Evolutionary conservation across 169 alveolate species (phyloP).

Genomic region (Cryptosporidium felis): DNA sequence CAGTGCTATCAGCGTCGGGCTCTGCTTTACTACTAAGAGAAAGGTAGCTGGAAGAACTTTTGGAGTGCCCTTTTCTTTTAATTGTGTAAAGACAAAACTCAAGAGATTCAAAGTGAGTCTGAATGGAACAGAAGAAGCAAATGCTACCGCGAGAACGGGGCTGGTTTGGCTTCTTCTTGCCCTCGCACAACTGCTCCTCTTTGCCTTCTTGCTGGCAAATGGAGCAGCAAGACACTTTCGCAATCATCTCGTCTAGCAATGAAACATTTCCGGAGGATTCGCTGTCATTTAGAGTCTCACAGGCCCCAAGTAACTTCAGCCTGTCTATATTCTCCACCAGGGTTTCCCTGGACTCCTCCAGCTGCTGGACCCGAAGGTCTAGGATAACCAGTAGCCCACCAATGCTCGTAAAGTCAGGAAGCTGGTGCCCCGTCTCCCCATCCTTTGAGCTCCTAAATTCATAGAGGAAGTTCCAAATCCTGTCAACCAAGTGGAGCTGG

Average conservation of each 20-base stretch:
- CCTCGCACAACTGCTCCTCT: too few relatives aligned
- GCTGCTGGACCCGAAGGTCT: neutral
- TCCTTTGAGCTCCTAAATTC: constrained; percentile 56
- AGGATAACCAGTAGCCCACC: neutral
- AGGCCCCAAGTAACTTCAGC: neutral
- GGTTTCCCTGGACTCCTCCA: neutral
- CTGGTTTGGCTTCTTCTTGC: too few relatives aligned
- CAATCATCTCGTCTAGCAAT: constrained; percentile 2
- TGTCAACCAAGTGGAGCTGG: constrained; percentile 3
- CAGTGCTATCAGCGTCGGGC: neutral
- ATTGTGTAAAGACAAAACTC: constrained; percentile 45
- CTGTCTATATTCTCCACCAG: neutral
- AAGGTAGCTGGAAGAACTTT: neutral
- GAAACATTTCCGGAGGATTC: too few relatives aligned
- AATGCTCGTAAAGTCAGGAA: constrained; percentile 10
- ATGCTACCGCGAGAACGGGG: too few relatives aligned
- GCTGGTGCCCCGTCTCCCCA: neutral
- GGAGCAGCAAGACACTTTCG: constrained; percentile 35
- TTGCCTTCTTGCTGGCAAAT: neutral
- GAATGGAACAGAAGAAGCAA: constrained; percentile 20
- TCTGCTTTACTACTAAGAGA: neutral
- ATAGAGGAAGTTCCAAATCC: constrained; percentile 1
- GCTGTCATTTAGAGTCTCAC: too few relatives aligned
- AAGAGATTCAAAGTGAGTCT: constrained; percentile 10
- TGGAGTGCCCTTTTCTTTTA: neutral